Percentiles rank a stretch among this genome's conserved stretches.
Evolutionary conservation across 352 stramenopile genomes (phyloP).

Genomic region (Thalassiosira hispida): DNA sequence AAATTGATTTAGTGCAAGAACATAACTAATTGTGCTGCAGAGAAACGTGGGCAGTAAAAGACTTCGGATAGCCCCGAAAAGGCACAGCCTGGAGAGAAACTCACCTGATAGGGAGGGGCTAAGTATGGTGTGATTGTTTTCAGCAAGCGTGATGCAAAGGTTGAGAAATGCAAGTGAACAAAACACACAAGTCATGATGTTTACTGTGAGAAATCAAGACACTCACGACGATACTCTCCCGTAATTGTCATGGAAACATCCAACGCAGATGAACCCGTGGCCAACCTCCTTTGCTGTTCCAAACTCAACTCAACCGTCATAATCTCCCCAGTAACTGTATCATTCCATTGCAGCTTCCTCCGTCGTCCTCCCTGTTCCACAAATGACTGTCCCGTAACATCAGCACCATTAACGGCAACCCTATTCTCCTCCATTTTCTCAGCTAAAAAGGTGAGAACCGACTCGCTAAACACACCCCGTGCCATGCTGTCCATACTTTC

Average conservation of each 20-base stretch:
- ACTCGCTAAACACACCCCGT: not conserved
- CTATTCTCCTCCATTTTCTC: constrained; percentile 14
- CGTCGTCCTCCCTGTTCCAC: not conserved
- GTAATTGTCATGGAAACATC: constrained; percentile 25
- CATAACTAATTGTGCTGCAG: no score
- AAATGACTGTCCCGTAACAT: not conserved
- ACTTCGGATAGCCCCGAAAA: no score
- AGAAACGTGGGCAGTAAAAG: no score
- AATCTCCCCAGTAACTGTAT: not conserved
- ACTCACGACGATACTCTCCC: constrained; percentile 12
- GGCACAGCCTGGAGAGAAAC: no score
- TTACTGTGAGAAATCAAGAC: no score
- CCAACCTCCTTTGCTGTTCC: not conserved
- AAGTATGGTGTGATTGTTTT: no score
- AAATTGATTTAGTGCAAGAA: no score
- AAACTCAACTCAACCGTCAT: not conserved
- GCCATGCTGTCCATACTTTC: not conserved
- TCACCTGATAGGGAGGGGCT: no score
- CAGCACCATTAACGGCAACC: not conserved
- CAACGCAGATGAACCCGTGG: constrained; percentile 4
- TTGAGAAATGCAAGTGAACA: no score
- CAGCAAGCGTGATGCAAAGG: no score
- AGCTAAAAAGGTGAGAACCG: constrained; percentile 3
- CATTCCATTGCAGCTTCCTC: not conserved
- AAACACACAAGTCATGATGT: no score